Conservation (phyloP, 192 early-diverging fungal species). For the Coemansia sp. region DNA sequence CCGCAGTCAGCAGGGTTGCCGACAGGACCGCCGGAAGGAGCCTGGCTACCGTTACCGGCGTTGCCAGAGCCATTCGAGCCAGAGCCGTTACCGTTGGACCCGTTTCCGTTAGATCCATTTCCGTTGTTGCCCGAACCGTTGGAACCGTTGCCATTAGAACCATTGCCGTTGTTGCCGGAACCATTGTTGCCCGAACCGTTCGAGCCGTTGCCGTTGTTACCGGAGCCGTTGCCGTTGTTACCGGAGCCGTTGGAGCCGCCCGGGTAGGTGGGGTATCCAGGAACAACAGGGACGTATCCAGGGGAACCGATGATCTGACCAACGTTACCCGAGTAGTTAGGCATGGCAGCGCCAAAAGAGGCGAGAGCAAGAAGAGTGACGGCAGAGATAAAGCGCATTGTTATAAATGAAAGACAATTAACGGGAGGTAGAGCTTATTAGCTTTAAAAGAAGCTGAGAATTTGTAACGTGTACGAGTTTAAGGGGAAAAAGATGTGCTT, state of each 20-base stretch:
- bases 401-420: constrained; percentile 1
- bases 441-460: too few relatives aligned
- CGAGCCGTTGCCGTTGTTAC: too few relatives aligned
- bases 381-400: constrained; percentile 42
- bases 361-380: constrained; percentile 28
- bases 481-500: background rate
- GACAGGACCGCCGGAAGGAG: constrained; percentile 20
- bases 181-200: too few relatives aligned
- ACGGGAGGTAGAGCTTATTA: too few relatives aligned
- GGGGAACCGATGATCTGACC: constrained; percentile 27
- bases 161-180: too few relatives aligned
- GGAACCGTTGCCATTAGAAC: too few relatives aligned
- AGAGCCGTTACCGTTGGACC: constrained; percentile 14
- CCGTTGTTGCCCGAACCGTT: too few relatives aligned
- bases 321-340: constrained; percentile 37
- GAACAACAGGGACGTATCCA: constrained; percentile 7
- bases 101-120: too few relatives aligned
- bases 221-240: constrained; percentile 13
- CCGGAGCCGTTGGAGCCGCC: constrained; percentile 13
- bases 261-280: constrained; percentile 24
- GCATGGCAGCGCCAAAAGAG: constrained; percentile 35
- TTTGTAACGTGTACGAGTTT: too few relatives aligned
- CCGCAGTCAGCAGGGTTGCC: constrained; percentile 41
- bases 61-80: constrained; percentile 17
- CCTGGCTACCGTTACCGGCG: constrained; percentile 12